These are phyloP conservation scores for Russula abietina DNA, from an alignment of 768 basidiomycete species.

Conservation along the genomic window DNA sequence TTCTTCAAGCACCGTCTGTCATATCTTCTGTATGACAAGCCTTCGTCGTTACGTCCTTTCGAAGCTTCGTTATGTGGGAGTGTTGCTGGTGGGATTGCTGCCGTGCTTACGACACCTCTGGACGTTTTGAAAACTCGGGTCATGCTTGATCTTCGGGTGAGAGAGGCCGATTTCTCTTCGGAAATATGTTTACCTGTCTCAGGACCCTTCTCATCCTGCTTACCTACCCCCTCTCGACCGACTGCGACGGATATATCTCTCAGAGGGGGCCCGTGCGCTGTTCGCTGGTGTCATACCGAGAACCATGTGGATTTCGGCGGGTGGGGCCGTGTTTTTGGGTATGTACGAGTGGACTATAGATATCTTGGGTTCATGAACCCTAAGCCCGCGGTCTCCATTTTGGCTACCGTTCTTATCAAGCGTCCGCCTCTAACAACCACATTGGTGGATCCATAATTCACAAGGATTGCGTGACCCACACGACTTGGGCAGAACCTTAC, in stretches of 20 bases:
- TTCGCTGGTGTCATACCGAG: constrained; percentile 87
- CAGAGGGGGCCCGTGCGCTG: constrained; percentile 69
- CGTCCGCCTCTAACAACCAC: neutral
- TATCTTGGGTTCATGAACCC: constrained; percentile 10
- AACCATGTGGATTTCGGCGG: constrained; percentile 93
- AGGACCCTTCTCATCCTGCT: constrained; percentile 47
- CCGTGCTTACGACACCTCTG: constrained; percentile 85
- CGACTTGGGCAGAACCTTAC: neutral
- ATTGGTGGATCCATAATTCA: neutral
- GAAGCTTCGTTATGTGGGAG: constrained; percentile 88
- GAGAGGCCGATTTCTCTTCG: constrained; percentile 23
- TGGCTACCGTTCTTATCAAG: neutral
- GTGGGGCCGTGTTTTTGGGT: constrained; percentile 96
- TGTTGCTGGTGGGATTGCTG: constrained; percentile 85
- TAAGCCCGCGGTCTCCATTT: constrained; percentile 2
- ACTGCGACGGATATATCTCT: constrained; percentile 56
- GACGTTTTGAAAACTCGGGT: constrained; percentile 96
- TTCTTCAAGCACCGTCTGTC: constrained; percentile 68
- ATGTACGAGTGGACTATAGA: constrained; percentile 69
- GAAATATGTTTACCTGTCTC: neutral
- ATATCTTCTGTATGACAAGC: constrained; percentile 44
- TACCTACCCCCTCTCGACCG: constrained; percentile 53
- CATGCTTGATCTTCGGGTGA: constrained; percentile 86
- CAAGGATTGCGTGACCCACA: neutral
- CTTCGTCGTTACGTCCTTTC: constrained; percentile 47